Base-by-base conservation (phyloP, 805 yeast species). In the Candida krabiensis region DNA sequence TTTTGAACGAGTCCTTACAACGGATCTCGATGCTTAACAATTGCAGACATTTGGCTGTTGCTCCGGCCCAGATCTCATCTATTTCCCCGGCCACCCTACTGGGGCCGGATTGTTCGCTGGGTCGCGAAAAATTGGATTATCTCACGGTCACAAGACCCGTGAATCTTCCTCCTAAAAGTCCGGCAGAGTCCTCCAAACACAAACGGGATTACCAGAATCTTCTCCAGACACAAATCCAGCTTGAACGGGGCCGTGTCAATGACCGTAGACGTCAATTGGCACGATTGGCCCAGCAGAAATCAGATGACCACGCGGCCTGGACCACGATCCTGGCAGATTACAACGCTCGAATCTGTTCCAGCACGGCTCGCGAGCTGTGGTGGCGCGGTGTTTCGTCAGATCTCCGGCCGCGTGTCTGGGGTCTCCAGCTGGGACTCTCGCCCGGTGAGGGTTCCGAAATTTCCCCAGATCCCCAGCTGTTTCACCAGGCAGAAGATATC, bases 91-190 rank as follows among this genome's bases (percentile, higher is more conserved):
- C 33, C 12, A 9, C 32, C n/a, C n/a, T 19, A 9, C 15, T 37
- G 12, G 25, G 13, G 43, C 49, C 28, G 38, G 36, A 9, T n/a
- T 33, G 14, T 48, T 49, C 29, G 34, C 22, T 40, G 30, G 48
- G 22, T 33, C 47, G 36, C 9, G 52, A 49, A 30, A 54, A 46
- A 17, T 13, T 39, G 14, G 46, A 53, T 9, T 52, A 61, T 37
- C 45, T 69, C 11, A 58, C 82, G 0, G 64, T 67, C 17, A 80
- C 89, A 0, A 62, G 91, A 37, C 89, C 86, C 18, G 60, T 71
- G 1, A 74, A 78, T 65, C 60, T 83, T 26, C 90, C 91, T 0
- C 86, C 88, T 30, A 83, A 83, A 55, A 60, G 73, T 18, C 54
- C 59, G 13, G 57, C 61, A 14, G 89, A 83, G 49, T 71, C 73